Base-by-base conservation (phyloP, 2,329 filamentous ascomycete genomes). In the Neoascochyta sp. region DNA sequence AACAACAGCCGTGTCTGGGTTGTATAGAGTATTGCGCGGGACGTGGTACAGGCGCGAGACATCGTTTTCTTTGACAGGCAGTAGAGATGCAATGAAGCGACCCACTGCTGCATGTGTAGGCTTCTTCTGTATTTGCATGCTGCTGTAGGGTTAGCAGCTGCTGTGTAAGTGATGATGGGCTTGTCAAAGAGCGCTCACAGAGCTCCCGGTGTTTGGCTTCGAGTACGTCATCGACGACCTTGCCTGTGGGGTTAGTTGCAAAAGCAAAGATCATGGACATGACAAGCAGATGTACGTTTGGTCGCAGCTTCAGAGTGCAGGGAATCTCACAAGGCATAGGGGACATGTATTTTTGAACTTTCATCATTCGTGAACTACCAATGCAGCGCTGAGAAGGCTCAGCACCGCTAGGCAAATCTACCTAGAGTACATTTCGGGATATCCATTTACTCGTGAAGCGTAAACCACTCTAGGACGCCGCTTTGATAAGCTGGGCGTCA, bases 401-500 rank as follows among this genome's bases (percentile, higher is more conserved):
- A 45, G 40, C 31, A 46, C 44, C 42, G 39, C 43, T 34, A 44
- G 45, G 47, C 42, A 49, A 40, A 40, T 50, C 54, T 57, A 56
- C 52, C 46, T 54, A 55, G 47, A 54, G 45, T 50, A 51, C 50
- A 55, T 49, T 47, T 45, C 50, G 47, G 47, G 44, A 52, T 47
- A 54, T 57, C 54, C 50, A 55, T 56, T 49, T 47, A 57, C 42
- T 57, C 54, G 47, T 60, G 45, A 52, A 51, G 45, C 54, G 46
- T 52, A 39, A 36, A 47, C 43, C 48, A 55, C 54, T 57, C 47
- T 56, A 46, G 54, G 50, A 59, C 57, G 53, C 55, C 55, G 43
- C 50, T 42, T 38, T 49, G 46, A 46, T 41, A 43, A 43, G 41
- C 47, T 50, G 44, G 40, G 30, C 49, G 45, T 46, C 51, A 54